These are phyloP conservation scores for Phaeosphaeria sp. DNA, from an alignment of 2,329 filamentous ascomycete genomes.

Conservation along the genomic window DNA sequence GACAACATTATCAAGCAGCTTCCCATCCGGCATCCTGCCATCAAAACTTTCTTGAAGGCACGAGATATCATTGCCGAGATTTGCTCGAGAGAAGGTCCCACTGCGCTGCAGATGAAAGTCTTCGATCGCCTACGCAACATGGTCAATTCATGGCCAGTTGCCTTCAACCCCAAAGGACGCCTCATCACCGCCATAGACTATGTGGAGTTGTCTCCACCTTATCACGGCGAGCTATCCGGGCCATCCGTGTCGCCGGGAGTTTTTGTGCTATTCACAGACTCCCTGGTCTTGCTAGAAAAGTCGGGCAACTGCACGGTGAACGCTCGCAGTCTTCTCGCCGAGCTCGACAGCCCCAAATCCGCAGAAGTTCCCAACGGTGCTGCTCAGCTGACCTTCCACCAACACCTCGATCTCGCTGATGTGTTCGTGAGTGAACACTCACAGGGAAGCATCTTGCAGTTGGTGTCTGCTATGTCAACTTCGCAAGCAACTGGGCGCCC, in stretches of 20 bases:
- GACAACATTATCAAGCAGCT: slow-evolving; percentile 91
- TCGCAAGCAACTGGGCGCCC: slow-evolving; percentile 36
- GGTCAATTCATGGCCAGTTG: slow-evolving; percentile 77
- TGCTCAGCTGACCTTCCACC: slow-evolving; percentile 75
- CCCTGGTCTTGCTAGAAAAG: slow-evolving; percentile 78
- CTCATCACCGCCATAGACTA: slow-evolving; percentile 84
- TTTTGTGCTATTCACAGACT: slow-evolving; percentile 85
- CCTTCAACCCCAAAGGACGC: slow-evolving; percentile 76
- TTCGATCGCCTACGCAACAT: slow-evolving; percentile 77
- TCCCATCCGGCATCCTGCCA: slow-evolving; percentile 83
- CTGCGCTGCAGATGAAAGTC: slow-evolving; percentile 74
- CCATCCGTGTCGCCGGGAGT: slow-evolving; percentile 66
- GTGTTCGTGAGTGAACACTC: slow-evolving; percentile 72
- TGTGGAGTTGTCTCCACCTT: slow-evolving; percentile 77
- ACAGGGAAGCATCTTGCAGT: slow-evolving; percentile 70
- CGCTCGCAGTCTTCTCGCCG: slow-evolving; percentile 79
- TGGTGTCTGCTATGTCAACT: slow-evolving; percentile 62
- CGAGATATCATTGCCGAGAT: slow-evolving; percentile 95
- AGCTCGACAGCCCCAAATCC: slow-evolving; percentile 78
- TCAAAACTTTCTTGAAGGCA: slow-evolving; percentile 83
- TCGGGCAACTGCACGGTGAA: slow-evolving; percentile 67
- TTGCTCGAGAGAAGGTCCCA: slow-evolving; percentile 83
- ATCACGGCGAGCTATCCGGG: slow-evolving; percentile 57
- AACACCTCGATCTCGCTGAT: slow-evolving; percentile 73
- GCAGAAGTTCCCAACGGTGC: slow-evolving; percentile 40